These are phyloP conservation scores for Kwoniella europaea DNA, from an alignment of 768 basidiomycete genomes.

Conservation along the genomic window DNA sequence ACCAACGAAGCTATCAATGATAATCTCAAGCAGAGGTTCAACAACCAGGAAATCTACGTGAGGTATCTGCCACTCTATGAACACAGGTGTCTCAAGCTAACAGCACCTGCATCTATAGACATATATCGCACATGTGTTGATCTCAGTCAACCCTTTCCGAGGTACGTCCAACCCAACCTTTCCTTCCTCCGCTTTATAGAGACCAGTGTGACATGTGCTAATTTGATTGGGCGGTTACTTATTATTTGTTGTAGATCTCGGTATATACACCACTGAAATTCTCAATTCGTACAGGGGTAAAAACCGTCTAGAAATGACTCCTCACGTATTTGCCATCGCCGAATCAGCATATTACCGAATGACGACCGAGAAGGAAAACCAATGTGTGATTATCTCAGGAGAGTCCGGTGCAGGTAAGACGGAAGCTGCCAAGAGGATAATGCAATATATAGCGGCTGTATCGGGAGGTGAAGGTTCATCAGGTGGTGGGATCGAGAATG, in stretches of 20 bases:
- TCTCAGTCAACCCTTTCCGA: constrained; percentile 99
- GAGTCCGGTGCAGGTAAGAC: constrained; percentile 99
- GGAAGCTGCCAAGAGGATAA: constrained; percentile 97
- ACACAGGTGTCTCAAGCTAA: constrained; percentile 1
- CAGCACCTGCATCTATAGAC: constrained; percentile 61
- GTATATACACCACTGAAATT: constrained; percentile 93
- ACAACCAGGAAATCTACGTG: constrained; percentile 87
- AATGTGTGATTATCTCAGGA: constrained; percentile 99
- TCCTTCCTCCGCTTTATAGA: too few relatives aligned
- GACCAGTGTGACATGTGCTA: too few relatives aligned
- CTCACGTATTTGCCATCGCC: constrained; percentile 96
- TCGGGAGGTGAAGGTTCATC: constrained; percentile 67
- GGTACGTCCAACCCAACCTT: constrained; percentile 61
- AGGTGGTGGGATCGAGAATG: constrained; percentile 86
- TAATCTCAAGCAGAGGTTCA: constrained; percentile 95
- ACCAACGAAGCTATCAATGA: constrained; percentile 98
- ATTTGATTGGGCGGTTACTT: not conserved
- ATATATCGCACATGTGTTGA: constrained; percentile 96
- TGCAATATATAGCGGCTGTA: constrained; percentile 99
- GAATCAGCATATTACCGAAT: constrained; percentile 98
- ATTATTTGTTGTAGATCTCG: constrained; percentile 70
- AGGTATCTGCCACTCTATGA: constrained; percentile 29
- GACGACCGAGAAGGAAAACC: constrained; percentile 99
- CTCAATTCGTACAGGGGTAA: constrained; percentile 87
- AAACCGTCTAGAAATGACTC: constrained; percentile 96